phyloP scores from a whole-genome alignment of 2,329 filamentous ascomycete genomes.

The Alternaria infectoria region DNA sequence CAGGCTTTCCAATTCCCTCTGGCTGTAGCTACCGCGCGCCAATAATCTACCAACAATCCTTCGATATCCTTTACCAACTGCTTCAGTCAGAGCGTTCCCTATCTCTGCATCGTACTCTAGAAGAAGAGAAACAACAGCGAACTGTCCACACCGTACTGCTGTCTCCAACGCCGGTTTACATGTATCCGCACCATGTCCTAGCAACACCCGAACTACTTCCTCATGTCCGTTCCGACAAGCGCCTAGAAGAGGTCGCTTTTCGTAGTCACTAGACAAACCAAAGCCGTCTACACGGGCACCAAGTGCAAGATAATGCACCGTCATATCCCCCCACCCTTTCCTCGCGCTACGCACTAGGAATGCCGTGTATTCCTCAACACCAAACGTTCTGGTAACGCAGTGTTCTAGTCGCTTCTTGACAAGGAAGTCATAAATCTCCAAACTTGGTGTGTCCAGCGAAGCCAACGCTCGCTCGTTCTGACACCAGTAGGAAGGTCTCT shows the following conservation, averaged over 20 bases:
- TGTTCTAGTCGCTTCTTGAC: neutral
- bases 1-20: neutral
- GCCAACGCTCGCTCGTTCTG: neutral
- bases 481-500: neutral
- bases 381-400: neutral
- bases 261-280: neutral
- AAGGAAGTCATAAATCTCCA: neutral
- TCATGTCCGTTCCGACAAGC: neutral
- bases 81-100: neutral
- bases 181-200: neutral
- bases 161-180: neutral
- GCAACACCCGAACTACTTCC: neutral
- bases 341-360: neutral
- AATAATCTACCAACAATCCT: neutral
- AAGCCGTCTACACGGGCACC: neutral
- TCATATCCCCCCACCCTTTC: neutral
- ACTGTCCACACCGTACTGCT: neutral
- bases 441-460: neutral
- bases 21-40: neutral
- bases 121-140: neutral
- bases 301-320: neutral
- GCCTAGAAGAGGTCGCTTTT: neutral
- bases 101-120: neutral
- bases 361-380: neutral
- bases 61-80: neutral